Evolutionary conservation across 2,329 filamentous ascomycete genomes (phyloP).

Genomic region (Aureobasidium namibiae): DNA sequence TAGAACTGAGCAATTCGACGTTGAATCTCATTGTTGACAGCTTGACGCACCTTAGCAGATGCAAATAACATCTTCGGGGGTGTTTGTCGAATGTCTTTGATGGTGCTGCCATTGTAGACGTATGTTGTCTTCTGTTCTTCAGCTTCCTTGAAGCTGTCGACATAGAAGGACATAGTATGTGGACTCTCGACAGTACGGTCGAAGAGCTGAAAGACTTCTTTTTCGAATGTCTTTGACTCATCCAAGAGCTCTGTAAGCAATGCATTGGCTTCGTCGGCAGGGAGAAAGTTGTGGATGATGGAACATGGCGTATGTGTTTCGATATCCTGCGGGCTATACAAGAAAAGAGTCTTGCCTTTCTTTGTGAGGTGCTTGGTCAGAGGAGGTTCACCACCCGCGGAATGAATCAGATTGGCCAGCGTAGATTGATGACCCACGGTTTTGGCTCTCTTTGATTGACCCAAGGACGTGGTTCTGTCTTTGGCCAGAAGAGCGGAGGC

Average conservation of each 20-base stretch:
- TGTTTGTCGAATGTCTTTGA: constrained; percentile 68
- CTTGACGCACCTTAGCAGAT: constrained; percentile 59
- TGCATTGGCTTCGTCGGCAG: constrained; percentile 59
- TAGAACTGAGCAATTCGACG: constrained; percentile 61
- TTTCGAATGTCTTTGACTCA: constrained; percentile 64
- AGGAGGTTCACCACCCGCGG: background rate
- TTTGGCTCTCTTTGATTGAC: constrained; percentile 14
- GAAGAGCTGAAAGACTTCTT: constrained; percentile 74
- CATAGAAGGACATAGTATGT: constrained; percentile 77
- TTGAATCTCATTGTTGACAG: constrained; percentile 71
- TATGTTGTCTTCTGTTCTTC: constrained; percentile 68
- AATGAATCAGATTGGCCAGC: constrained; percentile 16
- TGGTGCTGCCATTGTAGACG: constrained; percentile 69
- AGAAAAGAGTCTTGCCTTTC: constrained; percentile 73
- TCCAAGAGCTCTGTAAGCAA: constrained; percentile 67
- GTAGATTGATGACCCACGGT: constrained; percentile 38
- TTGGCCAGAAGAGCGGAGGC: constrained; percentile 50
- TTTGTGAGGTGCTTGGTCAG: constrained; percentile 47
- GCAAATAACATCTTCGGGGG: constrained; percentile 67
- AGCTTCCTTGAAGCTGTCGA: constrained; percentile 64
- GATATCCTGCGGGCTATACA: constrained; percentile 76
- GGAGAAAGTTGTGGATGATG: constrained; percentile 85
- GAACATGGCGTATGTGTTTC: constrained; percentile 80
- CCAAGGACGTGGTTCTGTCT: background rate
- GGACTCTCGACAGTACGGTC: constrained; percentile 78